These are phyloP conservation scores for Taphrina sp. DNA, from an alignment of 1,139 yeast species.

Conservation along the genomic window DNA sequence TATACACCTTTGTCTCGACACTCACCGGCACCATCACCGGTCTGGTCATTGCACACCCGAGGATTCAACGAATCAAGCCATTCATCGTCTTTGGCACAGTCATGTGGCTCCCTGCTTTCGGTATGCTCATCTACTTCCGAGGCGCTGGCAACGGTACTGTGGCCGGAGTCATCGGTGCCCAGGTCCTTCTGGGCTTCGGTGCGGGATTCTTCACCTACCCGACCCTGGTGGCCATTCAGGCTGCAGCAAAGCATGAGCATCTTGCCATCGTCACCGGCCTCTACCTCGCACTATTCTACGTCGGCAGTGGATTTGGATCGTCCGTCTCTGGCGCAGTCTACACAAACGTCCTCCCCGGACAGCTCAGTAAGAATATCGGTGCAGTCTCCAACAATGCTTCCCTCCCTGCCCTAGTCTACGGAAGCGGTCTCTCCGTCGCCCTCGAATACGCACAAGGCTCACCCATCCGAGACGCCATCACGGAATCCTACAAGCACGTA, in stretches of 20 bases:
- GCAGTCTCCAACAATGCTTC: conserved; percentile 32
- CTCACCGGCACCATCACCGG: conserved; percentile 37
- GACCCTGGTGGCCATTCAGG: conserved; percentile 55
- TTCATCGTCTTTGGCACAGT: conserved; percentile 38
- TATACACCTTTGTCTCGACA: conserved; percentile 40
- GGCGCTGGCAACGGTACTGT: conserved; percentile 33
- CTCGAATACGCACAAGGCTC: conserved; percentile 34
- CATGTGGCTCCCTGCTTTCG: conserved; percentile 38
- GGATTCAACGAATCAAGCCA: conserved; percentile 36
- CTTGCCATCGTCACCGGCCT: conserved; percentile 64
- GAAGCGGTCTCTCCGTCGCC: conserved; percentile 35
- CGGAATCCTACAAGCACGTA: conserved; percentile 37
- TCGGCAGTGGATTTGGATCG: conserved; percentile 60
- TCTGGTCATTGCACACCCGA: conserved; percentile 34
- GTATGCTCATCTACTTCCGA: conserved; percentile 38
- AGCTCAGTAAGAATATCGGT: conserved; percentile 42
- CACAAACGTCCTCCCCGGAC: conserved; percentile 52
- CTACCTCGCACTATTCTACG: conserved; percentile 55
- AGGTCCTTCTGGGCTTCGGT: conserved; percentile 57
- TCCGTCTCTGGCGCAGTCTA: conserved; percentile 65
- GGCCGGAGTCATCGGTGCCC: conserved; percentile 37
- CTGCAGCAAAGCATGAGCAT: conserved; percentile 60
- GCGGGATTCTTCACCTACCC: conserved; percentile 63
- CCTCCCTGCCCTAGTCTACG: conserved; percentile 36
- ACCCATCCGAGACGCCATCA: conserved; percentile 36